Conservation (phyloP, 1,139 yeast species). For the Meyerozyma carpophila region DNA sequence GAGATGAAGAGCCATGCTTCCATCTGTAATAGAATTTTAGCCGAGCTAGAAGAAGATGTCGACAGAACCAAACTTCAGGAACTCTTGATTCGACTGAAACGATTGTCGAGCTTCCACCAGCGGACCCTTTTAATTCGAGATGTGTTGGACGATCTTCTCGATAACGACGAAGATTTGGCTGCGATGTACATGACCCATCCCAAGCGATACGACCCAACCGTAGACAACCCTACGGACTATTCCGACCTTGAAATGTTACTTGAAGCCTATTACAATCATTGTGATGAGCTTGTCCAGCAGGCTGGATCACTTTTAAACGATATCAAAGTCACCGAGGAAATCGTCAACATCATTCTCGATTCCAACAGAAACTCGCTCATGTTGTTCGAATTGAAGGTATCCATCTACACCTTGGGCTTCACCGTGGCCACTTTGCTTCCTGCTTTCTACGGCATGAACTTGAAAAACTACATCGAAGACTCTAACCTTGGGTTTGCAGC, state of each 20-base stretch:
- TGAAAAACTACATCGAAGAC: conserved; percentile 86
- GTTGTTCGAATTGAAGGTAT: conserved; percentile 79
- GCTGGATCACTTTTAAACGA: conserved; percentile 80
- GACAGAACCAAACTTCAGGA: conserved; percentile 79
- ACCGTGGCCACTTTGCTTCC: conserved; percentile 60
- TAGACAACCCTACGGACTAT: conserved; percentile 36
- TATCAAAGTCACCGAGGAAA: conserved; percentile 91
- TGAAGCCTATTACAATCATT: conserved; percentile 90
- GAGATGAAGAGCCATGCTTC: conserved; percentile 75
- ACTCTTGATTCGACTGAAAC: conserved; percentile 74
- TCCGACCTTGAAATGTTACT: conserved; percentile 84
- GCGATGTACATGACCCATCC: conserved; percentile 69
- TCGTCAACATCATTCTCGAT: conserved; percentile 89
- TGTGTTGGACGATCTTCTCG: conserved; percentile 79
- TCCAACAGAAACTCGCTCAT: conserved; percentile 91
- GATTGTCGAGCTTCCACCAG: conserved; percentile 74
- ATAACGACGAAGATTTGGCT: conserved; percentile 84
- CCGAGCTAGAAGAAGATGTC: conserved; percentile 80
- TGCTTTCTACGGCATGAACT: conserved; percentile 93
- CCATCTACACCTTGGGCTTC: conserved; percentile 80
- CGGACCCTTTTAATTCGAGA: conserved; percentile 79
- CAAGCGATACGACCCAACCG: conserved; percentile 18
- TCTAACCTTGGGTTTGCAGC: conserved; percentile 58
- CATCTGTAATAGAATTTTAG: conserved; percentile 70
- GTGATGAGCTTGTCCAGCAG: conserved; percentile 95